Conservation (phyloP, 139 green algal species). For the Auxenochlorella pyrenoidosa region DNA sequence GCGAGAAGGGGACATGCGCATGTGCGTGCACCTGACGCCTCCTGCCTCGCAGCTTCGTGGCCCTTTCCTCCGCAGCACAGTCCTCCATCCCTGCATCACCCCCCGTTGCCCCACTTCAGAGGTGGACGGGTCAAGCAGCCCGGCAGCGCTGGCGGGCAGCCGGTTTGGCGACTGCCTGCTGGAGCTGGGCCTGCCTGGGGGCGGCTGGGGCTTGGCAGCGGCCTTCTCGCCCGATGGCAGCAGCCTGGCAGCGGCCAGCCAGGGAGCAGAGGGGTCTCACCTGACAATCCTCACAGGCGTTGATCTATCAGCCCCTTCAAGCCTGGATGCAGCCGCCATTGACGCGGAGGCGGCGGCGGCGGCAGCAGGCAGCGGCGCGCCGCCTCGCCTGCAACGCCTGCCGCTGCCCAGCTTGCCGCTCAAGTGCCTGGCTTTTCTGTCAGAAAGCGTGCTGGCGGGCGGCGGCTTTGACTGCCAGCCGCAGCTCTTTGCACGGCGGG, state of each 20-base stretch:
- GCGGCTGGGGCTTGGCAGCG: constrained; percentile 10
- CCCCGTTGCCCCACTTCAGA: not conserved
- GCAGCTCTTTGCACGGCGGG: constrained; percentile 5
- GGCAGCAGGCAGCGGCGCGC: not conserved
- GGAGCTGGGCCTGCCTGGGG: not conserved
- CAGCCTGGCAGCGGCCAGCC: constrained; percentile 16
- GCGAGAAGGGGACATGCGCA: not conserved
- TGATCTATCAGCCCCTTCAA: not conserved
- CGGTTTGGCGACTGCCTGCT: constrained; percentile 18
- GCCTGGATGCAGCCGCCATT: not conserved
- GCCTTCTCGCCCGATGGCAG: not conserved
- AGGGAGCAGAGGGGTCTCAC: not conserved
- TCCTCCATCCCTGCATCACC: not conserved
- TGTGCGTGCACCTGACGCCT: not conserved
- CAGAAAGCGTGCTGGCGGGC: constrained; percentile 16
- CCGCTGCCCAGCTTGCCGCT: constrained; percentile 9
- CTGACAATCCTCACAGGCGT: constrained; percentile 18
- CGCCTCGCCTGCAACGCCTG: not conserved
- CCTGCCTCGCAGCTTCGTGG: no score
- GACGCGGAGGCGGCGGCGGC: not conserved
- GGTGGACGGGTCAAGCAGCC: not conserved
- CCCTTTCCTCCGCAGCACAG: no score
- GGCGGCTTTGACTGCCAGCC: constrained; percentile 32
- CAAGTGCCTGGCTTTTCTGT: constrained; percentile 29
- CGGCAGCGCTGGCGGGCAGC: constrained; percentile 4